A percentile compares a stretch with the other conserved stretches of the same genome.
Conservation (phyloP, 1,284 basidiomycete genomes). For the Leccinum griseonigrum region DNA sequence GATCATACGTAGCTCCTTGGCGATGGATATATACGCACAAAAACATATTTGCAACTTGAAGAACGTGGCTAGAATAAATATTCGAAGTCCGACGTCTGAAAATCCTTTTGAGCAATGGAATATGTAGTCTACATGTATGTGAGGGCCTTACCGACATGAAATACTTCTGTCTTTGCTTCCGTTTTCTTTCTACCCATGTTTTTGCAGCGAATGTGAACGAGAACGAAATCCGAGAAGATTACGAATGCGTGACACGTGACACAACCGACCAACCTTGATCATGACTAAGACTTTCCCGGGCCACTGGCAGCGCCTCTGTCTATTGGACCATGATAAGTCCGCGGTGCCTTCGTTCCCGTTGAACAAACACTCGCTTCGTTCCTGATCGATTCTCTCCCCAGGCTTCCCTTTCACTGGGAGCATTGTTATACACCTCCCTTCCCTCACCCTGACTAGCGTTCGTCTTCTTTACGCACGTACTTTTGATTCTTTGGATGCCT, state of each 20-base stretch:
- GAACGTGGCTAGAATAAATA: not conserved
- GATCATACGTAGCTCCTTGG: not conserved
- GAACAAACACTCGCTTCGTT: conserved; percentile 46
- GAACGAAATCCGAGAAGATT: not conserved
- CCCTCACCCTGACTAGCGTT: conserved; percentile 65
- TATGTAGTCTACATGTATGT: not conserved
- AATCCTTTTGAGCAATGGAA: not conserved
- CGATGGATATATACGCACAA: not conserved
- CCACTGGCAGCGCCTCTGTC: conserved; percentile 33
- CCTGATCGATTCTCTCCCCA: conserved; percentile 30
- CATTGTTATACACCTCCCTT: conserved; percentile 67
- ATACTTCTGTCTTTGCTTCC: conserved; percentile 38
- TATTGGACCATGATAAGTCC: conserved; percentile 46
- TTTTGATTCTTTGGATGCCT: conserved; percentile 51
- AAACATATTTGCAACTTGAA: not conserved
- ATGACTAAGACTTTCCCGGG: no score
- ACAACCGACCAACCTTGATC: no score
- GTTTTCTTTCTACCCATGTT: conserved; percentile 31
- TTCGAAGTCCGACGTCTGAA: conserved; percentile 41
- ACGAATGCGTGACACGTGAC: conserved; percentile 18
- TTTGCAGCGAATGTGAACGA: not conserved
- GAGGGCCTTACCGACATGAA: conserved; percentile 46
- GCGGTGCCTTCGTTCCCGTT: conserved; percentile 53
- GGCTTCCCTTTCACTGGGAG: conserved; percentile 82
- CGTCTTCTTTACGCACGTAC: conserved; percentile 13